Percentiles rank a stretch among this genome's conserved stretches.
These are phyloP conservation scores for Lactarius akahatsu DNA, from an alignment of 768 basidiomycete genomes.

Conservation along the genomic window DNA sequence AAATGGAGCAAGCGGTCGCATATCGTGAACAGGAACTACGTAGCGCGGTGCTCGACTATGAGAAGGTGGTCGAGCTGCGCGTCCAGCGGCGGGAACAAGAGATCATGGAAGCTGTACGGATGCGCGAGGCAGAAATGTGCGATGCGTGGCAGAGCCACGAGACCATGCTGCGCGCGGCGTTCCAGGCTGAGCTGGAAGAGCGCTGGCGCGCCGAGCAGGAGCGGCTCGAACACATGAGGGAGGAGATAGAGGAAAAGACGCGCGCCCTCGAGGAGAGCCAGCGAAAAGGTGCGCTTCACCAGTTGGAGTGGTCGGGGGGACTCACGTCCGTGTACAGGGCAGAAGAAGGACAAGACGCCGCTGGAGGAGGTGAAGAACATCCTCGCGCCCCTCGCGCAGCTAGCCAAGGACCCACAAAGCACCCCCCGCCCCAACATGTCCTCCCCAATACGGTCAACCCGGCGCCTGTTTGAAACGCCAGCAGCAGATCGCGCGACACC, in stretches of 20 bases:
- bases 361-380: slow-evolving; percentile 77
- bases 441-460: slow-evolving; percentile 17
- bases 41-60: slow-evolving; percentile 59
- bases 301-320: not conserved
- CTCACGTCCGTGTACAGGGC: slow-evolving; percentile 32
- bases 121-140: slow-evolving; percentile 61
- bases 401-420: slow-evolving; percentile 34
- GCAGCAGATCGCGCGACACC: slow-evolving; percentile 44
- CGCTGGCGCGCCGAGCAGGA: slow-evolving; percentile 47
- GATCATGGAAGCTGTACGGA: slow-evolving; percentile 64
- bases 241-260: slow-evolving; percentile 52
- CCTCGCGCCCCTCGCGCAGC: slow-evolving; percentile 49
- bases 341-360: slow-evolving; percentile 54
- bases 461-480: slow-evolving; percentile 52
- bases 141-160: slow-evolving; percentile 59
- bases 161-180: slow-evolving; percentile 50
- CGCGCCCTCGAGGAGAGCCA: slow-evolving; percentile 44
- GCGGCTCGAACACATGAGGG: slow-evolving; percentile 46
- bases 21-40: slow-evolving; percentile 70
- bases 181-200: slow-evolving; percentile 42
- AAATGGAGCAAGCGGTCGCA: slow-evolving; percentile 55
- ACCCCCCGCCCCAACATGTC: slow-evolving; percentile 32
- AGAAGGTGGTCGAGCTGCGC: slow-evolving; percentile 65
- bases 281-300: slow-evolving; percentile 32
- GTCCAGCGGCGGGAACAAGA: slow-evolving; percentile 69